Base-by-base conservation (phyloP, 495 filamentous ascomycete species). In the Daldinia bambusicola region DNA sequence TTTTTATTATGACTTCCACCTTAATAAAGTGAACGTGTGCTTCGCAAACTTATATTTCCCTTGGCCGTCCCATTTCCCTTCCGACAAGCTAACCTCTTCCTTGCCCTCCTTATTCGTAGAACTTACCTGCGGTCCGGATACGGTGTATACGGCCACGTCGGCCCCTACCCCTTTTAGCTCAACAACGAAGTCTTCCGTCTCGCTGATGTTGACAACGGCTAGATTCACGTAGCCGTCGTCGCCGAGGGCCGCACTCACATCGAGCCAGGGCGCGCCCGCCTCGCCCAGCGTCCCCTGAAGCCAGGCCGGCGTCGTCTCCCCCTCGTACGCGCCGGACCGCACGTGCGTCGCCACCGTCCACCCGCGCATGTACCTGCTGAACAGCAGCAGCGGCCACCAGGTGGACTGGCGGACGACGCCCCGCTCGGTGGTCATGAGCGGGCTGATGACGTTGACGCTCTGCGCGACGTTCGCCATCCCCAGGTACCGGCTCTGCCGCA, bases 381-480 rank as follows among this genome's bases (percentile, higher is more conserved):
- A 93, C 18, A 93, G 81, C 67, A 87, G 84, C 63, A 92, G 82
- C 12, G 91, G 92, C 89, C 90, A 93, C 88, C 90, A 93, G 9
- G 89, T 93, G 1, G 89, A 87, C 81, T 94, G 91, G 82, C 89
- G 90, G 6, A 88, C 76, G 31, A 93, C 80, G 4, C 90, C 89
- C 12, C 80, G 74, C 37, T 81, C 75, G 0, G 82, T 89, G 0
- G 92, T 93, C 89, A 93, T 91, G 18, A 94, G 82, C 1, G 90
- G 92, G 31, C 86, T 87, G 70, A 93, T 93, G 37, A 93, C 91
- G 75, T 93, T 93, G 38, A 94, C 89, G 62, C 80, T 88, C 80
- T 94, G 91, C 9, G 91, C 91, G 62, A 94, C 91, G 76, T 91
- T 93, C 10, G 91, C 90, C 92, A 94, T 95, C 58, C 90, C 90